A percentile compares a stretch with the other conserved stretches of the same genome.
Evolutionary conservation across 2,329 filamentous ascomycete species (phyloP).

Genomic region (Paecilomyces fulvus): DNA sequence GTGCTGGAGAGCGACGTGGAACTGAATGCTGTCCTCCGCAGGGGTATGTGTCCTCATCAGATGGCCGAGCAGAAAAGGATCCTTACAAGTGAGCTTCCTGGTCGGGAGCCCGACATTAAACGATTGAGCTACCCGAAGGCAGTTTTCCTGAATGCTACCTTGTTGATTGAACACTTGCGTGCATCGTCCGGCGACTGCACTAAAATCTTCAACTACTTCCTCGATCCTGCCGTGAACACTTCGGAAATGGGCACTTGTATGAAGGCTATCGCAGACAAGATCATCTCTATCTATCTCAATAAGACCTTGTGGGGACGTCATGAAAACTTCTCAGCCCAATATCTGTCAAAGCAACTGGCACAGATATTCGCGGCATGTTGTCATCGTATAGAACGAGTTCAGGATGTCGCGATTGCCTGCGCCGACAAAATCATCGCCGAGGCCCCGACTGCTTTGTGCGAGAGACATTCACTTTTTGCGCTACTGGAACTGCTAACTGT

Average conservation of each 20-base stretch:
- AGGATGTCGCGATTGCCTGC: slow-evolving; percentile 73
- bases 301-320: slow-evolving; percentile 64
- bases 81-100: slow-evolving; percentile 64
- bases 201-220: slow-evolving; percentile 80
- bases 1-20: slow-evolving; percentile 94
- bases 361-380: slow-evolving; percentile 82
- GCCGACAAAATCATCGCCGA: slow-evolving; percentile 78
- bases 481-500: slow-evolving; percentile 84
- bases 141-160: slow-evolving; percentile 84
- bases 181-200: slow-evolving; percentile 84
- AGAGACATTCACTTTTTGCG: slow-evolving; percentile 83
- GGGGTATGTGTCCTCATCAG: slow-evolving; percentile 67
- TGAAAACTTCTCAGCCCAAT: slow-evolving; percentile 78
- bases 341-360: slow-evolving; percentile 80
- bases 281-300: slow-evolving; percentile 69
- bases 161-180: slow-evolving; percentile 80
- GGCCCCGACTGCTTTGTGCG: slow-evolving; percentile 82
- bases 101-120: slow-evolving; percentile 69
- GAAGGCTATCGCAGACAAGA: slow-evolving; percentile 55
- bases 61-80: slow-evolving; percentile 72
- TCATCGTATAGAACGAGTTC: slow-evolving; percentile 84
- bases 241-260: slow-evolving; percentile 56
- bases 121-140: slow-evolving; percentile 79
- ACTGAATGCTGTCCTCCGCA: slow-evolving; percentile 82
- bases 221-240: slow-evolving; percentile 72